phyloP scores from a whole-genome alignment of 2,329 filamentous ascomycete species.

The Hymenoscyphus albidus region DNA sequence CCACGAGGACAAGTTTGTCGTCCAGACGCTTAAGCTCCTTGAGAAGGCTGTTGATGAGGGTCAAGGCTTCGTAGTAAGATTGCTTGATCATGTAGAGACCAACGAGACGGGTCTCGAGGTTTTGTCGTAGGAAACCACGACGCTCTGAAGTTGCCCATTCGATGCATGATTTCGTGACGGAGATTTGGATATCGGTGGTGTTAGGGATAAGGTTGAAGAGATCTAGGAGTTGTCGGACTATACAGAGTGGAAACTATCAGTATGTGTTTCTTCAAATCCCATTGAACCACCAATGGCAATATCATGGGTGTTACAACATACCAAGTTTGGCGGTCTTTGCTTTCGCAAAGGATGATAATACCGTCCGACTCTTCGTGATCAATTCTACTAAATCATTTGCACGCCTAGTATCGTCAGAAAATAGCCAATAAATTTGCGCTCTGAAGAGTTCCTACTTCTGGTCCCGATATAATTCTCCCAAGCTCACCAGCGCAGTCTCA shows the following conservation, averaged over 20 bases:
- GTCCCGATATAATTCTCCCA: conserved; percentile 92
- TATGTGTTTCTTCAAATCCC: not conserved
- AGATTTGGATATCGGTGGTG: conserved; percentile 88
- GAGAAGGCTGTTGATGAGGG: conserved; percentile 91
- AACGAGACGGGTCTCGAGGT: conserved; percentile 93
- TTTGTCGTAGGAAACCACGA: conserved; percentile 93
- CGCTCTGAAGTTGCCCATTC: conserved; percentile 97
- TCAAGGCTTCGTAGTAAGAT: conserved; percentile 94
- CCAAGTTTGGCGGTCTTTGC: conserved; percentile 97
- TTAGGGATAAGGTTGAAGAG: conserved; percentile 92
- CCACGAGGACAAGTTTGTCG: conserved; percentile 95
- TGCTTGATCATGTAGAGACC: conserved; percentile 95
- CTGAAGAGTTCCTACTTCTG: conserved; percentile 57
- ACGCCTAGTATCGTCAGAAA: conserved; percentile 52
- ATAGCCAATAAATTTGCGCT: conserved; percentile 4
- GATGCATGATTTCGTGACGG: conserved; percentile 98
- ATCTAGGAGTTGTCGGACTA: conserved; percentile 94
- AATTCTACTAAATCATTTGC: conserved; percentile 82
- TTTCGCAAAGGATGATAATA: conserved; percentile 95
- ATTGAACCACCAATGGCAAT: not conserved
- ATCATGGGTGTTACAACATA: conserved; percentile 45
- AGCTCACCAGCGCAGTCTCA: conserved; percentile 78
- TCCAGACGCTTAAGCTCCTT: conserved; percentile 97
- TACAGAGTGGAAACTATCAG: conserved; percentile 6
- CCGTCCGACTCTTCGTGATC: conserved; percentile 83